These are phyloP conservation scores for Paramecium sonneborni DNA, from an alignment of 73 alveolate genomes.

Conservation along the genomic window DNA sequence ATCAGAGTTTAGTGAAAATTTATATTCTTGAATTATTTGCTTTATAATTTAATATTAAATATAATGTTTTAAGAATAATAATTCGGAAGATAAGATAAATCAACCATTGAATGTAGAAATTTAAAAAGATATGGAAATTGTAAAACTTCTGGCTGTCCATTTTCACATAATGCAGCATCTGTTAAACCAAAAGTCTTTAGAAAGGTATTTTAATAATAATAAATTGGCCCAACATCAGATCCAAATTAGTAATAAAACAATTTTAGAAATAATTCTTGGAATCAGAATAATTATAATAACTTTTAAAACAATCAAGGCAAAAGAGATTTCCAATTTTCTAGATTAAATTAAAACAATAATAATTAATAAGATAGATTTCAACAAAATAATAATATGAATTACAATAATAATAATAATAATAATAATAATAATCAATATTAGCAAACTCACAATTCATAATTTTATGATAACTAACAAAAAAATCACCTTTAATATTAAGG, in stretches of 20 bases:
- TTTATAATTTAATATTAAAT: background rate
- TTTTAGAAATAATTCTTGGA: too few relatives aligned
- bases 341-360: background rate
- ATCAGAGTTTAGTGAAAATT: conserved; percentile 69
- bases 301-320: too few relatives aligned
- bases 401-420: background rate
- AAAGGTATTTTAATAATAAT: background rate
- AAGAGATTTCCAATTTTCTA: too few relatives aligned
- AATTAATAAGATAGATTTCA: background rate
- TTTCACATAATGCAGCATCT: background rate
- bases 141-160: background rate
- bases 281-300: too few relatives aligned
- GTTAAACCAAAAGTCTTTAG: background rate
- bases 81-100: background rate
- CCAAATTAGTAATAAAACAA: background rate
- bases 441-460: background rate
- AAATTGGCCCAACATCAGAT: background rate
- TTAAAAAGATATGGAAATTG: background rate
- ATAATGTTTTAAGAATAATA: background rate
- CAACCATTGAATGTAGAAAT: background rate
- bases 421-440: background rate
- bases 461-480: background rate
- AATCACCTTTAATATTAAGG: background rate
- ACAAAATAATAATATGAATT: background rate
- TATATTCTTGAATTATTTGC: conserved; percentile 39